Conservation (phyloP, 257 asterid species). For the Solanum chiquidenum region DNA sequence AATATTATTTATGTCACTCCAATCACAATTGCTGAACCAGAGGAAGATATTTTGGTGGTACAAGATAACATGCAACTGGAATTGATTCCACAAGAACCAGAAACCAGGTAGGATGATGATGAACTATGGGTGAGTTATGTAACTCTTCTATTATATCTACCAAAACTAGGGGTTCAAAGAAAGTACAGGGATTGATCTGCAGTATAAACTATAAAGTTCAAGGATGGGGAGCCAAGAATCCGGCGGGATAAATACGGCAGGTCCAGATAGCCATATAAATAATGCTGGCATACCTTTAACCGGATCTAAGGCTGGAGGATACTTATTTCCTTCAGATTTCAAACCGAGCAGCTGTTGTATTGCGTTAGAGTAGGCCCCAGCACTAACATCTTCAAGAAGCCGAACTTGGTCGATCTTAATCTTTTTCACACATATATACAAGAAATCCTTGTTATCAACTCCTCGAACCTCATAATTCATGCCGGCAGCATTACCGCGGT, state of each 20-base stretch:
- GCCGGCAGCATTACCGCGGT: slow-evolving; percentile 76
- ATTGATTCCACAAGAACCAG: background rate
- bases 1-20: background rate
- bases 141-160: background rate
- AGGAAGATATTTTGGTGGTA: background rate
- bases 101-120: background rate
- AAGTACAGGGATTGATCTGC: background rate
- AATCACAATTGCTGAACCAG: background rate
- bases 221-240: background rate
- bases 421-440: slow-evolving; percentile 60
- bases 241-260: background rate
- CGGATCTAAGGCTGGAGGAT: slow-evolving; percentile 90
- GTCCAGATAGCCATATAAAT: background rate
- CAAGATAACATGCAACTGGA: background rate
- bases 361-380: slow-evolving; percentile 68
- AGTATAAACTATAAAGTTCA: background rate
- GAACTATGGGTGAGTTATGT: background rate
- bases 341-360: slow-evolving; percentile 63
- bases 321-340: slow-evolving; percentile 74
- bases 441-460: slow-evolving; percentile 52
- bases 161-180: background rate
- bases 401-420: slow-evolving; percentile 76
- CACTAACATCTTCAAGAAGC: slow-evolving; percentile 85
- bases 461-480: slow-evolving; percentile 79
- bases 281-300: slow-evolving; percentile 47